Percentiles rank a stretch among this genome's conserved stretches.
Conservation (phyloP, 2,329 filamentous ascomycete species). For the Parasarocladium wereldwijsianum region DNA sequence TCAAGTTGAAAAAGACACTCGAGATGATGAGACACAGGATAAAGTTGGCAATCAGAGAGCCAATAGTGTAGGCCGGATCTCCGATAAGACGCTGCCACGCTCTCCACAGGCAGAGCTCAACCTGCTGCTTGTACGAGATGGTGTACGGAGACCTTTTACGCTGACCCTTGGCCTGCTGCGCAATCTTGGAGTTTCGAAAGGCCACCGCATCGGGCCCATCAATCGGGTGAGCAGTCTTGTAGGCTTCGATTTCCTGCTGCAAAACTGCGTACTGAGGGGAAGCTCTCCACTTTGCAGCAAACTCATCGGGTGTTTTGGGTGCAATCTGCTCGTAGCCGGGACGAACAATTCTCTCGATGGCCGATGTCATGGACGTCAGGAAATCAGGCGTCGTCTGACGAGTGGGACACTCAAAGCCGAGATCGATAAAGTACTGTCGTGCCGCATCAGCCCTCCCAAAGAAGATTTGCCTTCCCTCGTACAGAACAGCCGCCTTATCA, state of each 20-base stretch:
- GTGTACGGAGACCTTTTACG: slow-evolving; percentile 69
- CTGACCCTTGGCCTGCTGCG: slow-evolving; percentile 40
- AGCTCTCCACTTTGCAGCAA: slow-evolving; percentile 42
- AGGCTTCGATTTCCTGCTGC: slow-evolving; percentile 38
- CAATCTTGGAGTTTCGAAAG: slow-evolving; percentile 38
- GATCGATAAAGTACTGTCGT: slow-evolving; percentile 48
- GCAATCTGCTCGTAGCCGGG: slow-evolving; percentile 39
- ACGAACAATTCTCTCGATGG: slow-evolving; percentile 39
- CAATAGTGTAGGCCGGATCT: slow-evolving; percentile 61
- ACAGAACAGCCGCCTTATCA: slow-evolving; percentile 44
- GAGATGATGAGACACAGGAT: slow-evolving; percentile 64
- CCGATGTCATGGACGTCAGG: slow-evolving; percentile 55
- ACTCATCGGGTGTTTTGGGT: slow-evolving; percentile 47
- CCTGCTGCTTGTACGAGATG: slow-evolving; percentile 60
- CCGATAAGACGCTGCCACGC: slow-evolving; percentile 64
- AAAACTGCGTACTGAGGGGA: slow-evolving; percentile 35
- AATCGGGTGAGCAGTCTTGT: slow-evolving; percentile 37
- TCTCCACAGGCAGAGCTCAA: slow-evolving; percentile 66
- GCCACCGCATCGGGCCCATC: slow-evolving; percentile 39
- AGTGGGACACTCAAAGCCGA: slow-evolving; percentile 52
- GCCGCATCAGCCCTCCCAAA: slow-evolving; percentile 47
- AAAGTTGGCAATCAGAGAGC: slow-evolving; percentile 56
- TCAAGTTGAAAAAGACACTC: slow-evolving; percentile 71
- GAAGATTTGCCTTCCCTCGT: slow-evolving; percentile 48
- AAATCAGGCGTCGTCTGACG: slow-evolving; percentile 59